phyloP scores from a whole-genome alignment of 2,329 filamentous ascomycete species.

The Tetracladium maxilliforme region DNA sequence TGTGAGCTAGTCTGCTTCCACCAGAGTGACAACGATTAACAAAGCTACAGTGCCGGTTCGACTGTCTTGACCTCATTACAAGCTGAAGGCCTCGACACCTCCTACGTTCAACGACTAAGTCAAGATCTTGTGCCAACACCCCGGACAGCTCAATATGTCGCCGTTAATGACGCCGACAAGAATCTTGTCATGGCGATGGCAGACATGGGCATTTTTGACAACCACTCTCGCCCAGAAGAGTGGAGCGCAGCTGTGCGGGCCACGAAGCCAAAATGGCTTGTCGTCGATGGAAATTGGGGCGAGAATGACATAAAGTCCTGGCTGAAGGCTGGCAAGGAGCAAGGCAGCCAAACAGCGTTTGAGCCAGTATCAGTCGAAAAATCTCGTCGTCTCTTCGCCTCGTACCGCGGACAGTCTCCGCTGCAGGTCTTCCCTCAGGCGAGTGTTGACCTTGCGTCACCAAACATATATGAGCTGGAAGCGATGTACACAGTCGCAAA shows the following conservation, averaged over 20 bases:
- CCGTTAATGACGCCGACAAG: constrained; percentile 72
- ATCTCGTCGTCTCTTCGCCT: constrained; percentile 49
- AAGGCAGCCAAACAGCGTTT: constrained; percentile 52
- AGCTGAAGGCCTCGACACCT: constrained; percentile 46
- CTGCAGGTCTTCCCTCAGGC: constrained; percentile 39
- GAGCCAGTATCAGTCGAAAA: constrained; percentile 85
- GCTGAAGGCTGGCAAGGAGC: constrained; percentile 42
- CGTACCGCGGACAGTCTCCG: background rate
- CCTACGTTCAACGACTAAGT: too few relatives aligned
- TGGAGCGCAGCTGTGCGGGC: constrained; percentile 45
- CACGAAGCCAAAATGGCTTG: constrained; percentile 56
- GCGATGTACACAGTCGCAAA: constrained; percentile 65
- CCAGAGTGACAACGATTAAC: too few relatives aligned
- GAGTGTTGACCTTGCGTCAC: constrained; percentile 61
- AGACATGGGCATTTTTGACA: constrained; percentile 69
- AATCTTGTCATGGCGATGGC: constrained; percentile 88
- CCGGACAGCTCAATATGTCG: constrained; percentile 81
- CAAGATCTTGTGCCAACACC: constrained; percentile 30
- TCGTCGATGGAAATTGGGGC: constrained; percentile 82
- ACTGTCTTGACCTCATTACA: constrained; percentile 55
- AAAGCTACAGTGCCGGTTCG: constrained; percentile 45
- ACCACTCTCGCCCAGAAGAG: constrained; percentile 30
- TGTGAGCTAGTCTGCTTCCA: constrained; percentile 29
- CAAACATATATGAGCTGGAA: constrained; percentile 69
- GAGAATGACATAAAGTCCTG: constrained; percentile 50